Base-by-base conservation (phyloP, 129 eudicot genomes). In the Ambrosia artemisiifolia region DNA sequence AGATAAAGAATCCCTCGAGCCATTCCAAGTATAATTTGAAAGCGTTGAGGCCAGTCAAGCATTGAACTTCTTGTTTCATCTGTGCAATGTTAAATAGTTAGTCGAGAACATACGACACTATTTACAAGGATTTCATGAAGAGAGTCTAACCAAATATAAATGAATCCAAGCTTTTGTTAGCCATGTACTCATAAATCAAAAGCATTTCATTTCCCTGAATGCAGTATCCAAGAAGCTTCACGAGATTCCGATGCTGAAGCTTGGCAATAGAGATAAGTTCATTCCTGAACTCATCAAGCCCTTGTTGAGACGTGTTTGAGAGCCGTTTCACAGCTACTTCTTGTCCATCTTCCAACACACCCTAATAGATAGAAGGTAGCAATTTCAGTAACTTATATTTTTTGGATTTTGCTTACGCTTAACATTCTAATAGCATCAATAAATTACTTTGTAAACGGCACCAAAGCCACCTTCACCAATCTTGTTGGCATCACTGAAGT, bases 191-290 rank as follows among this genome's bases (percentile, higher is more conserved):
- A 69, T 77, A 77, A 28, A 77, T 69, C 70, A 77, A 48, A 18
- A 67, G 53, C 64, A 59, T 60, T 60, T 77, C 74, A 10, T 77
- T 70, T 24, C 14, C 75, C 11, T 77, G 56, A 69, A 59, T 59
- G 65, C 81, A 77, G 9, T 63, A 77, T 60, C 81, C 81, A 59
- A 77, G 65, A 59, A 77, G 75, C 75, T 69, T 77, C 54, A 77
- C 81, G 50, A 77, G 75, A 70, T 77, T 77, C 17, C 81, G 64
- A 40, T 77, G 81, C 49, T 65, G 79, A 75, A 75, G 79, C 7
- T 75, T 75, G 0, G 63, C 79, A 18, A 75, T 65, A 28, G 17
- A 75, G 11, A 65, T 10, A 18, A 53, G 44, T 75, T 75, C 79
- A 55, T 75, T 75, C 46, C 53, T 75, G 79, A 75, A 76, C 11